Evolutionary conservation across 345 rosid species (phyloP), one percentile per base, ranked within the genome.

Genomic region (Aquilaria yunnanensis): DNA sequence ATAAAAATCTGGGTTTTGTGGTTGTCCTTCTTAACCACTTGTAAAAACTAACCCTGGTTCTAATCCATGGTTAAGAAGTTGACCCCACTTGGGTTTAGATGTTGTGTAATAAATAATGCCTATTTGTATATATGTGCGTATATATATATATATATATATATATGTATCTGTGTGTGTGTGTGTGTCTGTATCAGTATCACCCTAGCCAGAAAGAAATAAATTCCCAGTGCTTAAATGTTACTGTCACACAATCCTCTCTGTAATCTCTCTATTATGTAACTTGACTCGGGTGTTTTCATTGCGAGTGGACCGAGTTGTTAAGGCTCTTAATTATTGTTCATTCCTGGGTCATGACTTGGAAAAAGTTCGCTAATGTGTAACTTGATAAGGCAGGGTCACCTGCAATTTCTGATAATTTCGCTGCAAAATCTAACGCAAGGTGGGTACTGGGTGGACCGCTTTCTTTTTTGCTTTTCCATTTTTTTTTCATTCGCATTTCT

Each of bases 1-100:
- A 78, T 74, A 74, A 72, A 80, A 77, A 84, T 78, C 79, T 68
- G 70, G 64, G 69, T 76, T 76, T 76, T 76, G 86, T 83, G 85
- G 92, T 71, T 69, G 80, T 70, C 72, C 74, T 81, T 86, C 80
- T 67, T 80, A 79, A 80, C 76, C 82, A 67, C 62, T 63, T 45
- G 59, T 16, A 56, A 49, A 29, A 75, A 74, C 74, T 65, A 75
- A 83, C 88, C 76, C 70, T 66, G 59, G 81, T 83, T 79, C 71
- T 73, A 71, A 80, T 71, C 70, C 64, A 67, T 77, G 77, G 84
- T 77, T 77, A 72, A 71, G 62, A 60, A 55, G 51, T 57, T 70
- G 78, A 72, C 81, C 75, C 80, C 68, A 57, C 53, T 61, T 51
- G 56, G 78, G 78, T 74, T 83, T 77, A 74, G 69, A 58, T 63